phyloP scores from a whole-genome alignment of 2,329 filamentous ascomycete genomes.

The Didymosphaeria variabile region DNA sequence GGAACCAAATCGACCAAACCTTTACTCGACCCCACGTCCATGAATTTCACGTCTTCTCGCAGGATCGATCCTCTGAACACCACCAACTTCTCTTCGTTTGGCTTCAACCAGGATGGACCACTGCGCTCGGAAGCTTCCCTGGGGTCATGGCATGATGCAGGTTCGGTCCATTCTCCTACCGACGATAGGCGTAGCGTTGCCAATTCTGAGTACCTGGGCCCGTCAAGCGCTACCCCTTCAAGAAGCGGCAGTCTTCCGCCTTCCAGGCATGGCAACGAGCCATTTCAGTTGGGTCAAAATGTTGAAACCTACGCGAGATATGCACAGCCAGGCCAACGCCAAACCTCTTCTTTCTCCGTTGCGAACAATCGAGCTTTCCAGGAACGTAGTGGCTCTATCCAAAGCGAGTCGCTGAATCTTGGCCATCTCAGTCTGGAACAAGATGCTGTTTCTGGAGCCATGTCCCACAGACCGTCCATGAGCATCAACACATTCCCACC shows the following conservation, averaged over 20 bases:
- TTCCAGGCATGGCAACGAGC: slow-evolving; percentile 61
- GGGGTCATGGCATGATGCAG: slow-evolving; percentile 46
- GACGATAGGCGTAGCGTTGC: slow-evolving; percentile 53
- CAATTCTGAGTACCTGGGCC: slow-evolving; percentile 55
- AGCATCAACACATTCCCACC: slow-evolving; percentile 39
- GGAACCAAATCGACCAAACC: slow-evolving; percentile 40
- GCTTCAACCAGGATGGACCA: slow-evolving; percentile 40
- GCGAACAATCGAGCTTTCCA: slow-evolving; percentile 51
- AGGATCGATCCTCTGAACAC: slow-evolving; percentile 39
- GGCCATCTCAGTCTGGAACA: slow-evolving; percentile 46
- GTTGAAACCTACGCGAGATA: slow-evolving; percentile 40
- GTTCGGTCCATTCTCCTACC: slow-evolving; percentile 52
- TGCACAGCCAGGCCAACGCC: slow-evolving; percentile 52
- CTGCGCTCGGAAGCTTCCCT: slow-evolving; percentile 38
- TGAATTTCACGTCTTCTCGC: slow-evolving; percentile 42
- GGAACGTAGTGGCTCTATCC: slow-evolving; percentile 51
- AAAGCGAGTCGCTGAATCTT: slow-evolving; percentile 50
- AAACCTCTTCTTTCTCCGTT: slow-evolving; percentile 60
- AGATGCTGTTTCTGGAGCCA: slow-evolving; percentile 43
- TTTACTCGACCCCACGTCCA: slow-evolving; percentile 42
- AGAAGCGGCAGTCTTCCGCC: slow-evolving; percentile 66
- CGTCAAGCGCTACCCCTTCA: slow-evolving; percentile 57
- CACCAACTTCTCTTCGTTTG: slow-evolving; percentile 45
- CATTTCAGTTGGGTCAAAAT: slow-evolving; percentile 43
- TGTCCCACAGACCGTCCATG: slow-evolving; percentile 44